Conservation (phyloP, 192 early-diverging fungal species). For the Umbelopsis isabellina region DNA sequence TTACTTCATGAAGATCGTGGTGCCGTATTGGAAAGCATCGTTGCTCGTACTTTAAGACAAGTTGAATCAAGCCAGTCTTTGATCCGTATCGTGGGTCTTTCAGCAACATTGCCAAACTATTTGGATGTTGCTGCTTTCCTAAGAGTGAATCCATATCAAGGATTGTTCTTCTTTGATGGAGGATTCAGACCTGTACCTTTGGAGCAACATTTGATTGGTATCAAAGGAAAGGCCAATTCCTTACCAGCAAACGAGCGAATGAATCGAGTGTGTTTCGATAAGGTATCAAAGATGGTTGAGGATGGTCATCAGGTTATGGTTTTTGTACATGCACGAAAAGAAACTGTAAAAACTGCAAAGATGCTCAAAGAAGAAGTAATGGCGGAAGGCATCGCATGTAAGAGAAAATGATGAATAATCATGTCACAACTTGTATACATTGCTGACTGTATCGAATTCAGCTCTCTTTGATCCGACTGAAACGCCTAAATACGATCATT, state of each 20-base stretch:
- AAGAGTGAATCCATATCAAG: constrained; percentile 78
- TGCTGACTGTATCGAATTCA: constrained; percentile 36
- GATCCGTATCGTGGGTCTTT: constrained; percentile 90
- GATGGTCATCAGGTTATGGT: constrained; percentile 86
- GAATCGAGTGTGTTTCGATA: constrained; percentile 98
- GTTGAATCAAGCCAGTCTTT: constrained; percentile 90
- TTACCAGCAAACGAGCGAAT: constrained; percentile 89
- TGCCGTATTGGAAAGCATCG: constrained; percentile 92
- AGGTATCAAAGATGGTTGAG: constrained; percentile 83
- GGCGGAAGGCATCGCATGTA: constrained; percentile 12
- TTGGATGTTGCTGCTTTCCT: constrained; percentile 93
- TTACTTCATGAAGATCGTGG: constrained; percentile 97
- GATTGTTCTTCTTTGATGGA: constrained; percentile 93
- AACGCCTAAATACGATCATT: constrained; percentile 51
- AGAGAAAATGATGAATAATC: neutral
- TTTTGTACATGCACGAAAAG: constrained; percentile 98
- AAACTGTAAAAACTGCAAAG: constrained; percentile 95
- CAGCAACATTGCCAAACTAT: constrained; percentile 96
- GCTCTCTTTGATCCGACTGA: constrained; percentile 66
- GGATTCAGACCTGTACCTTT: constrained; percentile 93
- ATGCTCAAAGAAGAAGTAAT: constrained; percentile 40
- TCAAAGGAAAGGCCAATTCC: constrained; percentile 80
- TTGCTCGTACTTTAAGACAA: constrained; percentile 80
- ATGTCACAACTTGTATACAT: neutral
- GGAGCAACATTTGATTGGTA: constrained; percentile 94